Evolutionary conservation across 2,329 filamentous ascomycete species (phyloP).

Genomic region (Capronia epimyces): DNA sequence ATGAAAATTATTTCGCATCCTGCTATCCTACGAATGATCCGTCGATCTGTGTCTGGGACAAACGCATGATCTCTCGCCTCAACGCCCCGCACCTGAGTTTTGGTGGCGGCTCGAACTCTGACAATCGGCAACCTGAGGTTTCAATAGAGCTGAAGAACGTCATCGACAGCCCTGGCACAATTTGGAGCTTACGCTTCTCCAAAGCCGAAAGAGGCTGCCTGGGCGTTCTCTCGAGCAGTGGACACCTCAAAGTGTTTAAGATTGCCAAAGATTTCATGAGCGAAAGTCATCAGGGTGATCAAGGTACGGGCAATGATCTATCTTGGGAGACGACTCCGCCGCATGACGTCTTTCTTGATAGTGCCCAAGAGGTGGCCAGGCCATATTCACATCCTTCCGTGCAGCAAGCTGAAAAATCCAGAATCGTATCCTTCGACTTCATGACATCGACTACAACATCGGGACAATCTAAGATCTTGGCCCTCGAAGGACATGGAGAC

Average conservation of each 20-base stretch:
- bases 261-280: constrained; percentile 47
- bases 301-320: constrained; percentile 29
- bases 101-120: constrained; percentile 30
- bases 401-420: constrained; percentile 42
- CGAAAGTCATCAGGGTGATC: constrained; percentile 37
- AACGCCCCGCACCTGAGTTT: constrained; percentile 33
- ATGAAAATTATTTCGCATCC: constrained; percentile 62
- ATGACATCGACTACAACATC: constrained; percentile 43
- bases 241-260: constrained; percentile 54
- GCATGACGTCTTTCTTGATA: constrained; percentile 43
- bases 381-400: constrained; percentile 45
- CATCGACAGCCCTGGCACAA: constrained; percentile 48
- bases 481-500: constrained; percentile 48
- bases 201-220: constrained; percentile 54
- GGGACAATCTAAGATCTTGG: constrained; percentile 49
- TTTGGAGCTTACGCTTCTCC: constrained; percentile 60
- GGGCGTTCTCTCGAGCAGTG: constrained; percentile 54
- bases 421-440: constrained; percentile 58
- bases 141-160: constrained; percentile 52
- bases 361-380: constrained; percentile 41
- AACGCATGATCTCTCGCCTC: constrained; percentile 44
- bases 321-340: constrained; percentile 38
- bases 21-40: constrained; percentile 52
- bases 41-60: constrained; percentile 59
- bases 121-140: constrained; percentile 43